Conservation (phyloP, 345 rosid species). For the Raphanus sativus region DNA sequence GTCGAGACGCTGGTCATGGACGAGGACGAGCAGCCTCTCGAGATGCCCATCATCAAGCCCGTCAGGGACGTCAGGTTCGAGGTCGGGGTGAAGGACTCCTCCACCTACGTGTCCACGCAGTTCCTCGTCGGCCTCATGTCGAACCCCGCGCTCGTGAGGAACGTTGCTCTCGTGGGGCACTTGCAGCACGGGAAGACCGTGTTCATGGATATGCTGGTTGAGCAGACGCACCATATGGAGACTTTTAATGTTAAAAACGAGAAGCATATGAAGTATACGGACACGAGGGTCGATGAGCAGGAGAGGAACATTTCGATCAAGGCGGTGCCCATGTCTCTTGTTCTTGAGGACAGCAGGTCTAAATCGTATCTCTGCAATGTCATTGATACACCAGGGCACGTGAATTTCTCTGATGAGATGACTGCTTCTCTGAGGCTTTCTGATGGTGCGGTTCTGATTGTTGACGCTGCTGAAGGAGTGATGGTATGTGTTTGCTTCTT, state of each 20-base stretch:
- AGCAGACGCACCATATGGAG: conserved; percentile 89
- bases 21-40: conserved; percentile 92
- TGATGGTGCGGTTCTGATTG: conserved; percentile 94
- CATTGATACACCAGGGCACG: conserved; percentile 97
- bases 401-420: conserved; percentile 43
- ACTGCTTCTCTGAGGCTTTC: conserved; percentile 59
- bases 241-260: conserved; percentile 79
- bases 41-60: conserved; percentile 85
- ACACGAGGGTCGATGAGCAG: conserved; percentile 93
- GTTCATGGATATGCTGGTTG: conserved; percentile 98
- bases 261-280: conserved; percentile 92
- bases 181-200: conserved; percentile 91
- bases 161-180: conserved; percentile 96
- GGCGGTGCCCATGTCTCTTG: conserved; percentile 95
- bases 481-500: conserved; percentile 31
- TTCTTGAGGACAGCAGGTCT: conserved; percentile 89
- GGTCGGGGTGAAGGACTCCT: conserved; percentile 91
- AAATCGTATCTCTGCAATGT: conserved; percentile 90
- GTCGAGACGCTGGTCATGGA: conserved; percentile 96
- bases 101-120: conserved; percentile 88
- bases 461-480: conserved; percentile 98
- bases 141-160: conserved; percentile 79
- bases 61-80: conserved; percentile 78
- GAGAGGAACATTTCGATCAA: conserved; percentile 94
- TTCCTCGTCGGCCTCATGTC: conserved; percentile 95